Evolutionary conservation across 2,329 filamentous ascomycete genomes (phyloP).

Genomic region (Emergomyces orientalis): DNA sequence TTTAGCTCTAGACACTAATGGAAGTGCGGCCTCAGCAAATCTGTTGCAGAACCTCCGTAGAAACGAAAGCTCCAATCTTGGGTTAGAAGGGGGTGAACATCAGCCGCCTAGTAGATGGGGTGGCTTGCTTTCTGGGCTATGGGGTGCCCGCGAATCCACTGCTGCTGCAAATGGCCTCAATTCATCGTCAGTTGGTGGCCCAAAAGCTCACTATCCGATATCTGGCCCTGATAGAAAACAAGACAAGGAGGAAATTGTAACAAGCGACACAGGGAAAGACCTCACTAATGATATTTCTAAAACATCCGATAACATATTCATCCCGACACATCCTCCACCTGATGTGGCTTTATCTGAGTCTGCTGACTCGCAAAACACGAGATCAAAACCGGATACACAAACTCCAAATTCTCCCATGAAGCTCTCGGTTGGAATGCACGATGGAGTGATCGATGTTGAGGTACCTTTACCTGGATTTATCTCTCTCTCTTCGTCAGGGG

Average conservation of each 20-base stretch:
- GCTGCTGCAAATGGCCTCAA: conserved; percentile 34
- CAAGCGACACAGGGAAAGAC: conserved; percentile 7
- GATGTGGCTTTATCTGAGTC: conserved; percentile 17
- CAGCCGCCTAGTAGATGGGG: conserved; percentile 45
- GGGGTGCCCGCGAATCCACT: conserved; percentile 43
- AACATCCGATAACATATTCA: conserved; percentile 29
- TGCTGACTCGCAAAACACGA: conserved; percentile 22
- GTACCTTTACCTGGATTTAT: conserved; percentile 47
- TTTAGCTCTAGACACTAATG: conserved; percentile 23
- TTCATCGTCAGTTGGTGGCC: conserved; percentile 12
- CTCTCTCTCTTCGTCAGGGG: conserved; percentile 39
- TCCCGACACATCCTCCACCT: conserved; percentile 22
- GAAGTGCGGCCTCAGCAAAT: conserved; percentile 46
- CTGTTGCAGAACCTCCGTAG: conserved; percentile 46
- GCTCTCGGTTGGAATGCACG: conserved; percentile 44
- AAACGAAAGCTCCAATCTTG: conserved; percentile 42
- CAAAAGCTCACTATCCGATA: background rate
- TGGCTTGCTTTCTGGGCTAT: conserved; percentile 47
- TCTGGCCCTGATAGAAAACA: background rate
- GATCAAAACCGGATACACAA: conserved; percentile 22
- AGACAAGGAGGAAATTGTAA: background rate
- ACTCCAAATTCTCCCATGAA: conserved; percentile 41
- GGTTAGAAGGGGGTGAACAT: conserved; percentile 39
- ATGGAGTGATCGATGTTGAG: conserved; percentile 53
- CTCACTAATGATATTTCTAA: conserved; percentile 18